Evolutionary conservation across 768 basidiomycete species (phyloP), one percentile per base, ranked within the genome.

Genomic region (Filobasidium wieringae): DNA sequence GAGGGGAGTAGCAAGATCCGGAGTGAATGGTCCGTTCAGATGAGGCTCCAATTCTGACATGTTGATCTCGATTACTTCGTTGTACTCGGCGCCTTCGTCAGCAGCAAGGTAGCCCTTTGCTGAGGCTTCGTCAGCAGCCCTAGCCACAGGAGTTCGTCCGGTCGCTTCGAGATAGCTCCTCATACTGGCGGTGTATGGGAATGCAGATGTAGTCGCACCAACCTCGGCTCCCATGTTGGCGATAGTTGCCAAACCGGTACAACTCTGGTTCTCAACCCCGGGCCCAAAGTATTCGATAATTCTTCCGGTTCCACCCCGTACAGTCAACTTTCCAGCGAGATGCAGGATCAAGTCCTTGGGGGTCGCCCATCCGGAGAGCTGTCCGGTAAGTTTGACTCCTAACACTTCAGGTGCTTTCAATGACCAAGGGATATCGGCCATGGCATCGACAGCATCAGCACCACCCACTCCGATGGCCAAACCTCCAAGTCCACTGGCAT

Each of bases 221-320:
- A 97, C 92, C 78, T 99, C 95, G 12, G 95, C 95, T 51, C 95
- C 95, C 95, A 97, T 99, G 75, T 99, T 97, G 41, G 88, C 86
- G 55, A 99, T 86, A 1, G 95, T 97, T 1, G 93, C 95, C 54
- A 95, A 76, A 55, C 90, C 91, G 62, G 95, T 97, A 71, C 90
- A 95, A 17, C 92, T 96, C 67, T 93, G 90, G 53, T 78, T 78
- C 59, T 78, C 79, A 9, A 97, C 89, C 9, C 93, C 92, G 26
- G 89, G 84, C 0, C 95, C 95, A 72, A 90, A 96, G 74, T 99
- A 99, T 74, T 97, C 95, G 59, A 97, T 77, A 64, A 99, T 92
- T 56, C 85, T 81, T 33, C 95, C 93, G 12, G 95, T 97, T 15
- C 95, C 95, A 12, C 95, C 95, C 88, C 92, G 78, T 53, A 97